A percentile compares a stretch with the other conserved stretches of the same genome.
phyloP scores from a whole-genome alignment of 805 yeast species.

The Candida chauliodis region DNA sequence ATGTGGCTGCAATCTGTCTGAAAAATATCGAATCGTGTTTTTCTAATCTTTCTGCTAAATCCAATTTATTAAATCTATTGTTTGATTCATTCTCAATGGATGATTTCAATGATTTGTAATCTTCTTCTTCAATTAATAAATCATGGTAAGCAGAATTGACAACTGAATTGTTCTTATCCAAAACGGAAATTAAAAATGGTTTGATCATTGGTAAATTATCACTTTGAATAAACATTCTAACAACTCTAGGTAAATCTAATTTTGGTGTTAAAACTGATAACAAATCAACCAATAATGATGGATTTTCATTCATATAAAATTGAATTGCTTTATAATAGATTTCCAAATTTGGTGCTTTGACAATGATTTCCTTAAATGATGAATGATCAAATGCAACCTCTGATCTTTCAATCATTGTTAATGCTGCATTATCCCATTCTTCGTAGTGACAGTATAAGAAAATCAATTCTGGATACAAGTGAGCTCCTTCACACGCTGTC shows the following conservation, averaged over 20 bases:
- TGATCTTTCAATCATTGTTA: slow-evolving; percentile 93
- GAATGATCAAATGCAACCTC: slow-evolving; percentile 90
- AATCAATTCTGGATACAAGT: slow-evolving; percentile 92
- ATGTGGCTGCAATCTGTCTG: slow-evolving; percentile 92
- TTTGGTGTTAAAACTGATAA: slow-evolving; percentile 81
- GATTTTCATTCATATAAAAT: slow-evolving; percentile 90
- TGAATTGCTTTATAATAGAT: slow-evolving; percentile 96
- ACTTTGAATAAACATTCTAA: slow-evolving; percentile 88
- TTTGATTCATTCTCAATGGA: slow-evolving; percentile 74
- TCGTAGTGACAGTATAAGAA: slow-evolving; percentile 97
- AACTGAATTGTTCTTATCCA: slow-evolving; percentile 83
- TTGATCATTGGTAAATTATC: slow-evolving; percentile 95
- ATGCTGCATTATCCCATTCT: slow-evolving; percentile 98
- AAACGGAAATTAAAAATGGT: slow-evolving; percentile 88
- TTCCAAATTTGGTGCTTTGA: slow-evolving; percentile 93
- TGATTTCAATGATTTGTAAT: slow-evolving; percentile 81
- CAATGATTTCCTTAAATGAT: slow-evolving; percentile 90
- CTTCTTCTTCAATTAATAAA: slow-evolving; percentile 92
- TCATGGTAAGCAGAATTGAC: slow-evolving; percentile 96
- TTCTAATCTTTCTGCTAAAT: slow-evolving; percentile 88
- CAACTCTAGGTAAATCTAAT: slow-evolving; percentile 91
- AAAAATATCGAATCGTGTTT: slow-evolving; percentile 87
- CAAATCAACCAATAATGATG: slow-evolving; percentile 83
- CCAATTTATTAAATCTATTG: slow-evolving; percentile 89
- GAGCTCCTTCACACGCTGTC: slow-evolving; percentile 89